Conservation (phyloP, 192 early-diverging fungal genomes). For the Rhizophagus sp. region DNA sequence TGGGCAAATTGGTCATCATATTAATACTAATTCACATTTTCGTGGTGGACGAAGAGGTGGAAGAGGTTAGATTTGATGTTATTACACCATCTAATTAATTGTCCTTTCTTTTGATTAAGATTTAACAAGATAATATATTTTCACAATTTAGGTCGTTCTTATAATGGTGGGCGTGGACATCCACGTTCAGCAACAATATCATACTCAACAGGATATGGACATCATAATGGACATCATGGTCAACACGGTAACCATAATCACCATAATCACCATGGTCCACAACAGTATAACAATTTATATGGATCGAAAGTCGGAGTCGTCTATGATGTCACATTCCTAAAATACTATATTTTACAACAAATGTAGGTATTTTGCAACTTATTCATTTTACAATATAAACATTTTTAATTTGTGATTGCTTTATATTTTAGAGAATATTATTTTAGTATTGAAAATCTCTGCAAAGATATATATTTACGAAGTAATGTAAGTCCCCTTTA, state of each 20-base stretch:
- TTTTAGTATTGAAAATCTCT: constrained; percentile 95
- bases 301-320: constrained; percentile 20
- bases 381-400: neutral
- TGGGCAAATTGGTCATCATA: constrained; percentile 22
- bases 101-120: neutral
- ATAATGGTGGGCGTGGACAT: constrained; percentile 6
- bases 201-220: constrained; percentile 10
- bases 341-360: constrained; percentile 62
- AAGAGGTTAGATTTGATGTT: constrained; percentile 9
- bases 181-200: constrained; percentile 19
- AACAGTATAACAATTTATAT: constrained; percentile 15
- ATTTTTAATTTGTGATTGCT: neutral
- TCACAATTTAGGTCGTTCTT: constrained; percentile 21
- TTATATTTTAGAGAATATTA: constrained; percentile 81
- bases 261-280: neutral
- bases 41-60: constrained; percentile 27
- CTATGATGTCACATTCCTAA: constrained; percentile 48
- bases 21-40: neutral
- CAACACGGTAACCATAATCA: neutral
- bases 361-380: constrained; percentile 44
- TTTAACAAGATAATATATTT: neutral
- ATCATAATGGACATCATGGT: neutral
- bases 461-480: constrained; percentile 94
- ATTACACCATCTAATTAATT: neutral
- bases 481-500: constrained; percentile 38